Evolutionary conservation across 768 basidiomycete genomes (phyloP), one percentile per base, ranked within the genome.

Genomic region (Rhizopogon roseolus): DNA sequence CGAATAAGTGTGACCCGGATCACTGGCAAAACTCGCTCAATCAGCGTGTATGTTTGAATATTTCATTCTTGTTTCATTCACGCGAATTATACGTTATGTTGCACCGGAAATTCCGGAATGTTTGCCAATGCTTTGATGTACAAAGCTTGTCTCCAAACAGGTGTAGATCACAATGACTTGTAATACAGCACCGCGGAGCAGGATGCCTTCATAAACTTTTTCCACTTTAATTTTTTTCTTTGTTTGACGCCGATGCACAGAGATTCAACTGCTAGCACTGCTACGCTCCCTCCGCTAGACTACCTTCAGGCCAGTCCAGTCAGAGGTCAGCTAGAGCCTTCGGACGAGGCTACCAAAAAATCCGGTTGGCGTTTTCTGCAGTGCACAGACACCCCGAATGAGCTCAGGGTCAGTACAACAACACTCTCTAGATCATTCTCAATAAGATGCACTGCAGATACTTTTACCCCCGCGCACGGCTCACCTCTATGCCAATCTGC

Each of bases 291-390:
- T 58, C 63, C 74, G 19, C 73, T 83, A 54, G 78, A 85, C 62
- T 79, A 85, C 60, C 76, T 80, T 57, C 78, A 79, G 49, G 71
- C 79, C 46, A 86, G 81, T 63, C 85, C 87, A 19, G 81, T 89
- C 48, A 78, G 87, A 66, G 87, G 88, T 27, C 88, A 87, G 64
- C 76, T 90, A 48, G 88, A 90, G 63, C 79, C 82, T n/a, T 75
- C 78, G 42, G 83, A 87, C 52, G 68, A 71, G 11, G 52, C 57
- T 60, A 66, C 80, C 9, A 76, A 67, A 56, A 75, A 72, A 55
- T 75, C 82, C 27, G 85, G 86, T 51, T 86, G 84, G 76, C 74
- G 88, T 58, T 89, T 81, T 68, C 73, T 90, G 45, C 87, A 90
- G 64, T 84, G 83, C 52, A 88, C 86, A 16, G 86, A 89, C 62